Evolutionary conservation across 257 asterid genomes (phyloP).

Genomic region (Nicotiana tomentosiformis): DNA sequence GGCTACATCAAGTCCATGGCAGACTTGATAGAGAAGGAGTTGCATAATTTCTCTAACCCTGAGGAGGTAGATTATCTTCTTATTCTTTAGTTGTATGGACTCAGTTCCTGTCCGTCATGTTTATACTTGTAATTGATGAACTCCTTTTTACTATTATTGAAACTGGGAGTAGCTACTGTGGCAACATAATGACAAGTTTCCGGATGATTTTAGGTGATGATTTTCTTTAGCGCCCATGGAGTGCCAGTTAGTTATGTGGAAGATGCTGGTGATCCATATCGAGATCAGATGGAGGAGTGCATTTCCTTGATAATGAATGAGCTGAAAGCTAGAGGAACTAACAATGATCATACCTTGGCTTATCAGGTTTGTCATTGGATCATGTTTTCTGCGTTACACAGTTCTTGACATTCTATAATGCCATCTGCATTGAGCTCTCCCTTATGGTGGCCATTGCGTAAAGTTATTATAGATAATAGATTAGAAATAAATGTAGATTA

Average conservation of each 20-base stretch:
- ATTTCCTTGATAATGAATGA: slow-evolving; percentile 86
- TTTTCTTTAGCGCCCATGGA: slow-evolving; percentile 96
- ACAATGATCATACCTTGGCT: slow-evolving; percentile 76
- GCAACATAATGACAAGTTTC: background rate
- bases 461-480: background rate
- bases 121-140: background rate
- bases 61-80: slow-evolving; percentile 44
- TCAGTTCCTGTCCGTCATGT: background rate
- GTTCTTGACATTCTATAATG: background rate
- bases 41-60: slow-evolving; percentile 50
- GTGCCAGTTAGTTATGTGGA: slow-evolving; percentile 93
- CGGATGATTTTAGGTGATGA: slow-evolving; percentile 50
- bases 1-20: slow-evolving; percentile 93
- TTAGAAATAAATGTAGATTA: background rate
- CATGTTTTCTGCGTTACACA: background rate
- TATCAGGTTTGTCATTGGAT: slow-evolving; percentile 56
- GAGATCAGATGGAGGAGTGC: slow-evolving; percentile 95
- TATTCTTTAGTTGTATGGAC: background rate
- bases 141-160: background rate
- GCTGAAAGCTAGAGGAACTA: slow-evolving; percentile 65
- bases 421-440: background rate
- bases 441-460: background rate
- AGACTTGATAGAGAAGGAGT: slow-evolving; percentile 74
- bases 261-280: slow-evolving; percentile 90
- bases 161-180: background rate